Conservation (phyloP, 768 basidiomycete genomes). For the Macrolepiota fuliginosa region DNA sequence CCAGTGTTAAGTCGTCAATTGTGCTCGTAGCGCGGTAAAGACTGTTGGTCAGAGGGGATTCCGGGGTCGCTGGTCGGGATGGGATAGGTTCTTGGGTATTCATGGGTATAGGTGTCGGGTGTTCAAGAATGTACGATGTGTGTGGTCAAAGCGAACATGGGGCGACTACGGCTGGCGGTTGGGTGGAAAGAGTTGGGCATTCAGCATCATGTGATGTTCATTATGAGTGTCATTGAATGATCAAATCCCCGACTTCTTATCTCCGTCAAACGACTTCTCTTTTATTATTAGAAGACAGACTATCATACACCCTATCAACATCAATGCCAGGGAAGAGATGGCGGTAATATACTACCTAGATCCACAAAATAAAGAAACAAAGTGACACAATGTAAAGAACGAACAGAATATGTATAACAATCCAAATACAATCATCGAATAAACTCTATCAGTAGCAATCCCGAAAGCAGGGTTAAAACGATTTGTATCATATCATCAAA, state of each 20-base stretch:
- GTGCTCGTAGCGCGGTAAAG: conserved; percentile 54
- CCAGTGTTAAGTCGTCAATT: conserved; percentile 78
- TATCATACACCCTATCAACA: conserved; percentile 11
- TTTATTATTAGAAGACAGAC: conserved; percentile 7
- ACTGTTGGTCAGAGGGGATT: conserved; percentile 49
- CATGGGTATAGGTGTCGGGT: conserved; percentile 16
- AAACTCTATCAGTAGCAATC: background rate
- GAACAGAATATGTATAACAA: background rate
- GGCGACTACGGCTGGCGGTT: background rate
- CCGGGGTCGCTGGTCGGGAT: conserved; percentile 43
- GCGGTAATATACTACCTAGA: conserved; percentile 6
- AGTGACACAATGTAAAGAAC: background rate
- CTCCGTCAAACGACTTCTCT: background rate
- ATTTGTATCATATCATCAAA: conserved; percentile 29
- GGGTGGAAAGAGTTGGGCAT: background rate
- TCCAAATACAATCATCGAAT: background rate
- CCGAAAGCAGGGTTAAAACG: background rate
- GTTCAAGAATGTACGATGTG: background rate
- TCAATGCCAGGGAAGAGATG: background rate
- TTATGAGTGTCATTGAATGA: background rate
- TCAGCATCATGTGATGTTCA: conserved; percentile 10
- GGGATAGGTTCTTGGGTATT: conserved; percentile 8
- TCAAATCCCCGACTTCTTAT: background rate
- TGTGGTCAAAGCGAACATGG: background rate
- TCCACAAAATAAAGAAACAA: conserved; percentile 3